A percentile compares a stretch with the other conserved stretches of the same genome.
These are phyloP conservation scores for Bombardia bombarda DNA, from an alignment of 495 filamentous ascomycete species.

Conservation along the genomic window DNA sequence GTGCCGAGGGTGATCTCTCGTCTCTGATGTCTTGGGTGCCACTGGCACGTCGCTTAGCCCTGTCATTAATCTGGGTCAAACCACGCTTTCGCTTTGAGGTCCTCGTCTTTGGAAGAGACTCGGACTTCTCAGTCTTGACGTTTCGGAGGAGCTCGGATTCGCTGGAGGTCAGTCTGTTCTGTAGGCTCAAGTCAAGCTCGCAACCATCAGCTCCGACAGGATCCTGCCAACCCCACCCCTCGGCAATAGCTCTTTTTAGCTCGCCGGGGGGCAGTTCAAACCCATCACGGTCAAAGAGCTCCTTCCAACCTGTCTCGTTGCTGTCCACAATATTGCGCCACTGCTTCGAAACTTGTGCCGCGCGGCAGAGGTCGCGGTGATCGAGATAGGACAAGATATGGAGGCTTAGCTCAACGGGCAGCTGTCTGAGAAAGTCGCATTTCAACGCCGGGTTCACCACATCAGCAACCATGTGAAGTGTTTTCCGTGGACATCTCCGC, in stretches of 20 bases:
- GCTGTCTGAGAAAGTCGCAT: constrained; percentile 77
- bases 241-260: constrained; percentile 72
- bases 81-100: constrained; percentile 35
- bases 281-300: constrained; percentile 77
- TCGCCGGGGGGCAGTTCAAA: constrained; percentile 75
- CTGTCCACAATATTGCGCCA: constrained; percentile 87
- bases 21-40: constrained; percentile 32
- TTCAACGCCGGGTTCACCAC: constrained; percentile 95
- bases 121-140: constrained; percentile 24
- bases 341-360: constrained; percentile 87
- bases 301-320: constrained; percentile 94
- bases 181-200: constrained; percentile 69
- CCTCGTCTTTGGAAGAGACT: constrained; percentile 20
- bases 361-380: constrained; percentile 77
- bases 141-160: constrained; percentile 37
- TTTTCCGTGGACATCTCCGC: constrained; percentile 79
- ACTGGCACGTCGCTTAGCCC: constrained; percentile 45
- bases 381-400: constrained; percentile 85
- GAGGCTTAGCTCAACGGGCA: constrained; percentile 80
- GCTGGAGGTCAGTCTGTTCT: constrained; percentile 36
- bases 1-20: constrained; percentile 24
- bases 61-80: constrained; percentile 31
- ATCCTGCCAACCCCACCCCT: constrained; percentile 99
- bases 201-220: constrained; percentile 64
- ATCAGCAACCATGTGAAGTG: constrained; percentile 83